These are phyloP conservation scores for Cladophialophora exuberans DNA, from an alignment of 2,329 filamentous ascomycete genomes.

Conservation along the genomic window DNA sequence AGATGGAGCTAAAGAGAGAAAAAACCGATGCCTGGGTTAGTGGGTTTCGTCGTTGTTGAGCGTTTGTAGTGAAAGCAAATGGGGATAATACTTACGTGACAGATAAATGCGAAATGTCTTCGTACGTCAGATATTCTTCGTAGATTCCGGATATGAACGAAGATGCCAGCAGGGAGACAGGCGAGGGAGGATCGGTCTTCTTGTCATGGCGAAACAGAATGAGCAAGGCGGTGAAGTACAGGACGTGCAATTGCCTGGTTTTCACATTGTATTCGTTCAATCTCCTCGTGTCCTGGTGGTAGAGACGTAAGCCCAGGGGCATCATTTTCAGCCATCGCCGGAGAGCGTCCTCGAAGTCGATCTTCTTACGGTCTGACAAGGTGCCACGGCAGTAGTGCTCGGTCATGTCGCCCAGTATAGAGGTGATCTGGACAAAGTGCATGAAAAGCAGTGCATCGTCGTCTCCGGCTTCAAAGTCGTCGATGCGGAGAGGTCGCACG, in stretches of 20 bases:
- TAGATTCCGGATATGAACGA: slow-evolving; percentile 29
- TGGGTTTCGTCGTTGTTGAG: no score
- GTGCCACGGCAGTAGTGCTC: slow-evolving; percentile 32
- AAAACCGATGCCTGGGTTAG: no score
- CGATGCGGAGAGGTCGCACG: slow-evolving; percentile 22
- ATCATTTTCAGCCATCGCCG: slow-evolving; percentile 42
- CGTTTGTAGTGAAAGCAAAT: no score
- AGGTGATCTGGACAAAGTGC: slow-evolving; percentile 27
- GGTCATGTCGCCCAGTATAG: slow-evolving; percentile 28
- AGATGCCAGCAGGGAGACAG: slow-evolving; percentile 23
- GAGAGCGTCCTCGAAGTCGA: slow-evolving; percentile 36
- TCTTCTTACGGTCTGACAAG: slow-evolving; percentile 31
- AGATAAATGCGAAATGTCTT: slow-evolving; percentile 24
- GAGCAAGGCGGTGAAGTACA: slow-evolving; percentile 25
- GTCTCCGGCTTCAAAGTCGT: slow-evolving; percentile 22
- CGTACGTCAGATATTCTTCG: slow-evolving; percentile 27
- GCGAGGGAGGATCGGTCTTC: slow-evolving; percentile 17
- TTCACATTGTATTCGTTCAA: slow-evolving; percentile 25
- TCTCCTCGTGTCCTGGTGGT: slow-evolving; percentile 12
- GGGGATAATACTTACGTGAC: no score
- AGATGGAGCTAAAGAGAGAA: no score
- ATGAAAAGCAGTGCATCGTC: slow-evolving; percentile 28
- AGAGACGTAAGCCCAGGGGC: slow-evolving; percentile 18
- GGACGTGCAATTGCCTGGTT: slow-evolving; percentile 24
- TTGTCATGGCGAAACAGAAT: slow-evolving; percentile 26